Conservation (phyloP, 371 early-diverging fungal species). For the Lichtheimia ramosa region DNA sequence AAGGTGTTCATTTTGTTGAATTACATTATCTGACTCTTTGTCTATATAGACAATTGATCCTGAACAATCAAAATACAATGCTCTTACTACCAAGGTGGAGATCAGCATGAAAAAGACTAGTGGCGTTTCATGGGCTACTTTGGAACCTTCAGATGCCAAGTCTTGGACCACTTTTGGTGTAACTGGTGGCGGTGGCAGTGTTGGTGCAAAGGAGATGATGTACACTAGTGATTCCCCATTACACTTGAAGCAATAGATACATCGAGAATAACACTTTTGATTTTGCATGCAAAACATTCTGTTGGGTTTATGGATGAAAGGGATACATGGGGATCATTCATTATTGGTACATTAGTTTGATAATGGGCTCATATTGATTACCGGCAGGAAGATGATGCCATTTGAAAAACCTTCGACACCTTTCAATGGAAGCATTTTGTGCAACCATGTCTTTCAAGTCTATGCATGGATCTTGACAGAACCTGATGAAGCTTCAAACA, state of each 20-base stretch:
- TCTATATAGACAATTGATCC: constrained; percentile 70
- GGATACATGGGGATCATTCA: too few species aligned
- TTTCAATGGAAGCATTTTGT: too few species aligned
- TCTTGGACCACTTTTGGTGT: constrained; percentile 88
- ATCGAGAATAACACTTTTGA: neutral
- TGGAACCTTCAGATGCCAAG: constrained; percentile 70
- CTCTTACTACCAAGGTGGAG: constrained; percentile 87
- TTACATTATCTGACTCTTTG: neutral
- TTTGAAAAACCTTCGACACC: too few species aligned
- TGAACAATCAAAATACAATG: constrained; percentile 63
- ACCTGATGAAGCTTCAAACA: too few species aligned
- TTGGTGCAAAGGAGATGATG: constrained; percentile 55
- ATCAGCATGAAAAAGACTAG: constrained; percentile 81
- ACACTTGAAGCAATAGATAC: constrained; percentile 11
- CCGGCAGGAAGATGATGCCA: too few species aligned
- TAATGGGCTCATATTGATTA: too few species aligned
- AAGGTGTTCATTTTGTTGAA: neutral
- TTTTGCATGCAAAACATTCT: too few species aligned
- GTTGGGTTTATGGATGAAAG: too few species aligned
- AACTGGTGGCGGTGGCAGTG: constrained; percentile 58
- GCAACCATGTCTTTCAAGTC: too few species aligned
- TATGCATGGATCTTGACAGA: too few species aligned
- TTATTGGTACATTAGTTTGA: too few species aligned
- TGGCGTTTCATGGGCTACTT: constrained; percentile 84
- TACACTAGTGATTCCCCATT: constrained; percentile 20